These are phyloP conservation scores for Sorghum bicolor DNA, from an alignment of 176 grass and related monocot species.

Conservation along the genomic window DNA sequence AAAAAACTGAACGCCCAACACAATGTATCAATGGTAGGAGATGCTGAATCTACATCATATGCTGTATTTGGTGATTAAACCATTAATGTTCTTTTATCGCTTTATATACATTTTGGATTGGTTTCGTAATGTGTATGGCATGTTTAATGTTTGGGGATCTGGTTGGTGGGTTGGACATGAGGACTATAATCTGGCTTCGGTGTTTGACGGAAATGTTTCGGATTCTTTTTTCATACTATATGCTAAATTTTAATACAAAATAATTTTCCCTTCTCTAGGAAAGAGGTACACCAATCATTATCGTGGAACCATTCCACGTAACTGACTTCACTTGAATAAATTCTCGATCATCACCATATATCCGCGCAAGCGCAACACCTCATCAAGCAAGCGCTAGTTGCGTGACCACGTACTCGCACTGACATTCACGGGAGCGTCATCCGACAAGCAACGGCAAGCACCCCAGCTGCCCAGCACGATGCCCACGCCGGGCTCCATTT, in stretches of 20 bases:
- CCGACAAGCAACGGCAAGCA: neutral
- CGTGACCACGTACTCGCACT: neutral
- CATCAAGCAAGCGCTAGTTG: neutral
- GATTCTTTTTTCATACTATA: neutral
- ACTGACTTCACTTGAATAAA: neutral
- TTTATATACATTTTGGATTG: neutral
- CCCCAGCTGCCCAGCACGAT: neutral
- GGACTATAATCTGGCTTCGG: neutral
- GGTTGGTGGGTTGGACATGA: neutral
- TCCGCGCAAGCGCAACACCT: neutral
- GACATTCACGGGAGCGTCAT: neutral
- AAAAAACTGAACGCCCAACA: too few species aligned
- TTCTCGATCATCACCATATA: neutral
- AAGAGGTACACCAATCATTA: neutral
- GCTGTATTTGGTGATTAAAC: too few species aligned
- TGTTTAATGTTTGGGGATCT: neutral
- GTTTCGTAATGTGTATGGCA: neutral
- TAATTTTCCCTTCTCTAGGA: neutral
- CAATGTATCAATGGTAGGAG: neutral
- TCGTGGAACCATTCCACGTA: neutral
- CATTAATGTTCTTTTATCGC: too few species aligned
- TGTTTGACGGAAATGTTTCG: too few species aligned
- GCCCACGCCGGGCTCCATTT: constrained; percentile 4
- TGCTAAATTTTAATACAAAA: too few species aligned
- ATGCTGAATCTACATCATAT: neutral